phyloP scores from a whole-genome alignment of 306 rosid species.

The Prunus davidiana region DNA sequence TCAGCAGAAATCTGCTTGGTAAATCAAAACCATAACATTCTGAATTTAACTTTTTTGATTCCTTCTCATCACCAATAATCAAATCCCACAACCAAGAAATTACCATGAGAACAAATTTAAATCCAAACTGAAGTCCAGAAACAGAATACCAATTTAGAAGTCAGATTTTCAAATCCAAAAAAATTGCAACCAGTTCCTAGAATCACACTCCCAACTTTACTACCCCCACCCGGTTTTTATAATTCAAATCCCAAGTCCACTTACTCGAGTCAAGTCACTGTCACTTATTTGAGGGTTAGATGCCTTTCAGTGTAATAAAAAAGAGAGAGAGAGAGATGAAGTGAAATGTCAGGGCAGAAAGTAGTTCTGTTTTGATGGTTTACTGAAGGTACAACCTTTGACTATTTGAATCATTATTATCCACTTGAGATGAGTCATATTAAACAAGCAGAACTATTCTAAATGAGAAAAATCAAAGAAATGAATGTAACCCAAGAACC shows the following conservation, averaged over 20 bases:
- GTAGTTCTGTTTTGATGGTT: too few relatives aligned
- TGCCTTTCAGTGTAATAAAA: too few relatives aligned
- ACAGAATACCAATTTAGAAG: not conserved
- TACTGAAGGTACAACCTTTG: too few relatives aligned
- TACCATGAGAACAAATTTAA: not conserved
- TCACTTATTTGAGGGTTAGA: not conserved
- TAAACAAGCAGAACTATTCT: not conserved
- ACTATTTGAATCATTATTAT: not conserved
- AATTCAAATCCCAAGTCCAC: not conserved
- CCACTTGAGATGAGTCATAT: not conserved
- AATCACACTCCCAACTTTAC: too few relatives aligned
- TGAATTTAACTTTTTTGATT: not conserved
- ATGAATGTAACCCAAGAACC: not conserved
- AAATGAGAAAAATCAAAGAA: not conserved
- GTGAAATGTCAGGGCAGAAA: not conserved
- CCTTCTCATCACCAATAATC: not conserved
- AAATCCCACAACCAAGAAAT: not conserved
- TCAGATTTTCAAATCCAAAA: not conserved
- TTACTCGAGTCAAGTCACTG: not conserved
- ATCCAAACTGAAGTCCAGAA: conserved; percentile 1
- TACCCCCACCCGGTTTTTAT: not conserved
- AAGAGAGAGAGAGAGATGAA: not conserved
- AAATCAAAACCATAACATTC: not conserved
- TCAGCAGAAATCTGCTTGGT: not conserved
- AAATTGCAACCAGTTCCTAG: too few relatives aligned